These are phyloP conservation scores for Chaetomium sp. DNA, from an alignment of 2,329 filamentous ascomycete genomes.

Conservation along the genomic window DNA sequence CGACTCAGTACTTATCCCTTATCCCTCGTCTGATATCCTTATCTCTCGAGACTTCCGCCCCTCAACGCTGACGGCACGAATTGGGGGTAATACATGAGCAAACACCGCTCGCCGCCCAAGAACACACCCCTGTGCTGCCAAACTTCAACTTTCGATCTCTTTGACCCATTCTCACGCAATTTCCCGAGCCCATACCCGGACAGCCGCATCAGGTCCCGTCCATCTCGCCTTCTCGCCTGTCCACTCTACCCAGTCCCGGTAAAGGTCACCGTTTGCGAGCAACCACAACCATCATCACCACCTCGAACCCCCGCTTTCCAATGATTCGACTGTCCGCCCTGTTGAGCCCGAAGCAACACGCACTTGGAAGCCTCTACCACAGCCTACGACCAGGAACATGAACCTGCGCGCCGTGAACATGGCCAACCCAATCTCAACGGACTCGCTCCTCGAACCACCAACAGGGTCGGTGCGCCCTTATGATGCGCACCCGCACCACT, in stretches of 20 bases:
- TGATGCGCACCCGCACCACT: conserved; percentile 34
- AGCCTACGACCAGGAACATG: conserved; percentile 18
- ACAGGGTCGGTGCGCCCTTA: conserved; percentile 17
- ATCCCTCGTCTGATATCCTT: conserved; percentile 12
- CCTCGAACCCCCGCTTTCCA: conserved; percentile 21
- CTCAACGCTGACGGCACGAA: not conserved
- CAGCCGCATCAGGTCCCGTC: conserved; percentile 3
- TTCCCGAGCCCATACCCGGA: conserved; percentile 1
- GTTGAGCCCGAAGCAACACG: conserved; percentile 27
- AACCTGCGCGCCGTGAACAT: conserved; percentile 13
- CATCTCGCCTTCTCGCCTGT: not conserved
- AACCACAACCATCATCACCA: not conserved
- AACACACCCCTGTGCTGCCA: conserved; percentile 8
- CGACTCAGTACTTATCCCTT: not conserved
- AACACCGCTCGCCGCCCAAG: not conserved
- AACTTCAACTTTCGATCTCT: conserved; percentile 9
- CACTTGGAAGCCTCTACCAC: conserved; percentile 22
- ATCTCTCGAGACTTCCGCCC: conserved; percentile 1
- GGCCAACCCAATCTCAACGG: conserved; percentile 20
- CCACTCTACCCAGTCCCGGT: not conserved
- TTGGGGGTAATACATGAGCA: conserved; percentile 6
- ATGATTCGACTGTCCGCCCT: conserved; percentile 29
- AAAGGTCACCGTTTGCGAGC: conserved; percentile 3
- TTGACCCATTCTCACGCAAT: conserved; percentile 25
- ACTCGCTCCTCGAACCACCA: conserved; percentile 25